These are phyloP conservation scores for Vitis riparia DNA, from an alignment of 164 flowering plant genomes.

Conservation along the genomic window DNA sequence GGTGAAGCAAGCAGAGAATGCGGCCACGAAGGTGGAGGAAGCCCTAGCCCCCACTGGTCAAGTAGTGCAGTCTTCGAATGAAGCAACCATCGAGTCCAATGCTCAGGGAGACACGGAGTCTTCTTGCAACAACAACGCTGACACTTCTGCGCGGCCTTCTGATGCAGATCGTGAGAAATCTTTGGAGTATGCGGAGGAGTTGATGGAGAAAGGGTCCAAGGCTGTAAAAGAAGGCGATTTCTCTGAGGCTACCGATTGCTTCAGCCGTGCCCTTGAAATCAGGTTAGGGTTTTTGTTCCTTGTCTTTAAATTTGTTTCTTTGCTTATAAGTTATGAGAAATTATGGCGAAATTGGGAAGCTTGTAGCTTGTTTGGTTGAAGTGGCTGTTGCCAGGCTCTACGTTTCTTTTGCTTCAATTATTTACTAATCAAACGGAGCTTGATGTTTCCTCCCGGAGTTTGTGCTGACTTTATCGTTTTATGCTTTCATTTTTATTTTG, in stretches of 20 bases:
- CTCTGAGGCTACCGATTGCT: slow-evolving; percentile 69
- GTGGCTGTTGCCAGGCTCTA: not conserved
- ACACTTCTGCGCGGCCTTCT: slow-evolving; percentile 19
- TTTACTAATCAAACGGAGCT: not conserved
- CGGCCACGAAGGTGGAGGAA: slow-evolving; percentile 11
- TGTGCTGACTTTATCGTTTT: no score
- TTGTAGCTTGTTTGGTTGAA: not conserved
- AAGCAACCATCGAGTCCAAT: slow-evolving; percentile 31
- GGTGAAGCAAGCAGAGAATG: slow-evolving; percentile 1
- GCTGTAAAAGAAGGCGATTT: slow-evolving; percentile 58
- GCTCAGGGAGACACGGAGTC: slow-evolving; percentile 42
- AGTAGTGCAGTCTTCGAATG: slow-evolving; percentile 17
- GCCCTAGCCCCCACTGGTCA: slow-evolving; percentile 10
- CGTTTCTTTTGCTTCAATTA: not conserved
- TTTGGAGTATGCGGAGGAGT: slow-evolving; percentile 58
- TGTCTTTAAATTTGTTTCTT: not conserved
- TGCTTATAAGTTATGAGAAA: not conserved
- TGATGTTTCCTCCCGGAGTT: no score
- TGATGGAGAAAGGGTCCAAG: slow-evolving; percentile 60
- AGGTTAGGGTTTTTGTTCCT: slow-evolving; percentile 43
- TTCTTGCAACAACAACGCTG: slow-evolving; percentile 32
- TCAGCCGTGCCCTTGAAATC: slow-evolving; percentile 94
- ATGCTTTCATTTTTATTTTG: no score
- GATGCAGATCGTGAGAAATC: slow-evolving; percentile 46
- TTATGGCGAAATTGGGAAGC: not conserved